phyloP scores from a whole-genome alignment of 805 yeast species.

The Cyberlindnera veronae region DNA sequence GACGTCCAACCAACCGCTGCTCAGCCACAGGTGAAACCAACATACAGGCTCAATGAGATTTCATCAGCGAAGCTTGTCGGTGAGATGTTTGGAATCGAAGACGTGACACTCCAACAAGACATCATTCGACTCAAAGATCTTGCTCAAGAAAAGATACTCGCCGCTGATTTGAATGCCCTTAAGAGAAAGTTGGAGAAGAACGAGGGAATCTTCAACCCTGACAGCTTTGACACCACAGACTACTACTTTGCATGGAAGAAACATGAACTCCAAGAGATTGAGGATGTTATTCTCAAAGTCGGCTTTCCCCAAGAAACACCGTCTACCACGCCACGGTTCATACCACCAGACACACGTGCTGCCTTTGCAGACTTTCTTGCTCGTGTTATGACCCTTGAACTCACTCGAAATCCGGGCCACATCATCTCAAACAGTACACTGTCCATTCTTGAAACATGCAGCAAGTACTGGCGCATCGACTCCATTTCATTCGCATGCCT shows the following conservation, averaged over 20 bases:
- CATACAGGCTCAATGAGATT: conserved; percentile 53
- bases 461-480: conserved; percentile 58
- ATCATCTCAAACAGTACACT: conserved; percentile 41
- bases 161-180: conserved; percentile 29
- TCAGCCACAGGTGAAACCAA: conserved; percentile 33
- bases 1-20: too few relatives aligned
- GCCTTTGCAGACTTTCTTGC: conserved; percentile 39
- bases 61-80: conserved; percentile 47
- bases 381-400: conserved; percentile 42
- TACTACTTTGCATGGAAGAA: conserved; percentile 42
- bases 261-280: conserved; percentile 30
- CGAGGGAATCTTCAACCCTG: conserved; percentile 28
- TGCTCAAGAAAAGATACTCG: conserved; percentile 34
- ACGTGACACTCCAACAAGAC: conserved; percentile 51
- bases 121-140: conserved; percentile 38
- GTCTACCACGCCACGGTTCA: conserved; percentile 15
- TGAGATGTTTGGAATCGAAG: conserved; percentile 47
- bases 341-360: conserved; percentile 42
- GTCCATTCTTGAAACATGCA: conserved; percentile 41
- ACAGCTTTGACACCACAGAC: conserved; percentile 35
- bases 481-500: conserved; percentile 46
- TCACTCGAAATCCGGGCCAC: conserved; percentile 6
- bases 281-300: background rate
- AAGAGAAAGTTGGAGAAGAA: conserved; percentile 20
- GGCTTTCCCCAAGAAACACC: conserved; percentile 2